These are phyloP conservation scores for Neopestalotiopsis rosae DNA, from an alignment of 2,329 filamentous ascomycete species.

Conservation along the genomic window DNA sequence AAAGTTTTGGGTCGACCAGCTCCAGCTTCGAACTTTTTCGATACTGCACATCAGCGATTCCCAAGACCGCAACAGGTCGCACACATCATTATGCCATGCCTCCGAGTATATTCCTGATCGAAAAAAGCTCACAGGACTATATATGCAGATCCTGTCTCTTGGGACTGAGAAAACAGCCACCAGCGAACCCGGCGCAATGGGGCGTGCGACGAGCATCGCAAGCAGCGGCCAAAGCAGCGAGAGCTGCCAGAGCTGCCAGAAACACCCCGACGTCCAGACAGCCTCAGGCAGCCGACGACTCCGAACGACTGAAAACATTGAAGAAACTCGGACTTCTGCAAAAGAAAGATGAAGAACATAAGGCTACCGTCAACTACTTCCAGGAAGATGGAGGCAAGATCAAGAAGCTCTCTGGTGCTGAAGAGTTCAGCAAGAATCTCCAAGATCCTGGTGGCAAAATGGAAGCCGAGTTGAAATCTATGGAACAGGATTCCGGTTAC, in stretches of 20 bases:
- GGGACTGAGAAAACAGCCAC: conserved; percentile 28
- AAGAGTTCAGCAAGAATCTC: conserved; percentile 47
- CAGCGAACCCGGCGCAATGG: conserved; percentile 27
- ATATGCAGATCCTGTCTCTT: conserved; percentile 37
- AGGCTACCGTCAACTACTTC: conserved; percentile 49
- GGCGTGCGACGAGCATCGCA: conserved; percentile 20
- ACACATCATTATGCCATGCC: conserved; percentile 30
- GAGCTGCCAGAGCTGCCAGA: conserved; percentile 22
- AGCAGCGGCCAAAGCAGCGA: conserved; percentile 19
- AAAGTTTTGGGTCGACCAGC: conserved; percentile 21
- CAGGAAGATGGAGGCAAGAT: conserved; percentile 49
- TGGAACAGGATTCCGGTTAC: conserved; percentile 43
- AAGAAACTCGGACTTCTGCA: conserved; percentile 33
- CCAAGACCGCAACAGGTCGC: conserved; percentile 12
- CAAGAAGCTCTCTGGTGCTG: conserved; percentile 42
- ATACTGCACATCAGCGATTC: conserved; percentile 1
- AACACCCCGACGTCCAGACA: conserved; percentile 25
- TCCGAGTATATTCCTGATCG: conserved; percentile 29
- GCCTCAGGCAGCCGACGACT: conserved; percentile 25
- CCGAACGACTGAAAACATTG: conserved; percentile 34
- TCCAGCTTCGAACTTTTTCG: conserved; percentile 17
- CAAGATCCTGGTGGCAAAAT: conserved; percentile 42
- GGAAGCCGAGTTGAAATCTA: conserved; percentile 40
- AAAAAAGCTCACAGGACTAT: conserved; percentile 31
- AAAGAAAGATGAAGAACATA: conserved; percentile 24